Percentiles rank a stretch among this genome's conserved stretches.
These are phyloP conservation scores for Allium cepa DNA, from an alignment of 106 monocot genomes.

Conservation along the genomic window DNA sequence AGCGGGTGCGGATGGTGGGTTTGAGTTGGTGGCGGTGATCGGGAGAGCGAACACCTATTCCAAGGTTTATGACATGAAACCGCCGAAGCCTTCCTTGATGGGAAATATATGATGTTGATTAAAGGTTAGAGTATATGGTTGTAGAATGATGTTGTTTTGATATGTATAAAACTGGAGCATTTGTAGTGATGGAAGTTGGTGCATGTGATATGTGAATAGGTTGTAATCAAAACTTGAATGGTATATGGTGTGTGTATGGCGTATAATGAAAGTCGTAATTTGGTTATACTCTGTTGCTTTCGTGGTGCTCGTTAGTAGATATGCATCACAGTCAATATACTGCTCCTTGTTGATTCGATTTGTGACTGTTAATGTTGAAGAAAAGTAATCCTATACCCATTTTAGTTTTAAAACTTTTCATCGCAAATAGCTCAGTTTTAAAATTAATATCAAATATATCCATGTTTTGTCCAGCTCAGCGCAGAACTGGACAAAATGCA, in stretches of 20 bases:
- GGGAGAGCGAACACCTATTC: neutral
- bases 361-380: neutral
- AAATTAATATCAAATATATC: too few relatives aligned
- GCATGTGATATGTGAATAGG: neutral
- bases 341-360: neutral
- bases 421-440: too few relatives aligned
- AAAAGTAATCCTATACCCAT: neutral
- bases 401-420: too few relatives aligned
- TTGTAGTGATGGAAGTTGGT: neutral
- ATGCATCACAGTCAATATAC: neutral
- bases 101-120: neutral
- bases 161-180: neutral
- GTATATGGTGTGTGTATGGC: neutral
- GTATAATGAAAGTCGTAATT: neutral
- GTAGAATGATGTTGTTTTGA: neutral
- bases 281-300: neutral
- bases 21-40: neutral
- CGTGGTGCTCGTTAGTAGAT: neutral
- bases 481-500: too few relatives aligned
- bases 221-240: neutral
- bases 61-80: constrained; percentile 7
- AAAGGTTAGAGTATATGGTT: neutral
- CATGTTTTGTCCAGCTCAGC: too few relatives aligned
- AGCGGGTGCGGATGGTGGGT: neutral
- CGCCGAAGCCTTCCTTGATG: constrained; percentile 12